Evolutionary conservation across 2,329 filamentous ascomycete species (phyloP), one percentile per base, ranked within the genome.

Genomic region (Sclerotinia sclerotiorum): DNA sequence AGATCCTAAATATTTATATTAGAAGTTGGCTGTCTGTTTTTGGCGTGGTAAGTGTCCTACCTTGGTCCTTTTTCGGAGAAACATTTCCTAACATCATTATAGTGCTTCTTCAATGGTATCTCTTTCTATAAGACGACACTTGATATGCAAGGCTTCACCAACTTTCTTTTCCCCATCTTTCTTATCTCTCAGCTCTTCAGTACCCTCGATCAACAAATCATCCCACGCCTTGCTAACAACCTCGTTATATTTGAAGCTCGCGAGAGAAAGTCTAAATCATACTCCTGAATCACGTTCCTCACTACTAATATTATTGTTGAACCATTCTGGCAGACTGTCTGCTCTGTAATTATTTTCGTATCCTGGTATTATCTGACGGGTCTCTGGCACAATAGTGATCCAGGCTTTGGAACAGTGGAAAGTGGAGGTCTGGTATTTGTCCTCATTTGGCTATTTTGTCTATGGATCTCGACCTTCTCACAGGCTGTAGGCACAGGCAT

Each of bases 141-240:
- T 2, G 39, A 42, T 19, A 27, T 61, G n/a, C 57, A 61, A 61
- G 57, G 57, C 27, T 42, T 68, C 57, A 5, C 62, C 39, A 90
- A 90, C 76, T 85, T 89, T 68, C 84, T 91, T 79, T 91, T 91
- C 74, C 89, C 88, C 19, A 82, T 89, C 68, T 93, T 93, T 44
- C 29, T 65, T 5, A 24, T 70, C 29, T 39, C 60, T 11, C 27
- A 24, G 11, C 29, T 70, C 7, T 65, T 61, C 60, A 46, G 32
- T 46, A 69, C 48, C 67, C 77, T 90, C 65, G 82, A 84, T 1
- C 83, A 88, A 70, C 86, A 88, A 70, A 85, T 87, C 72, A 87
- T 90, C 82, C 88, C 89, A 2, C 85, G 88, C 69, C 90, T 91
- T 70, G 85, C 24, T 6, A 21, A 61, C 24, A 32, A n/a, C 24